A percentile compares a stretch with the other conserved stretches of the same genome.
Evolutionary conservation across 768 basidiomycete species (phyloP).

Genomic region (Lactarius hatsudake): DNA sequence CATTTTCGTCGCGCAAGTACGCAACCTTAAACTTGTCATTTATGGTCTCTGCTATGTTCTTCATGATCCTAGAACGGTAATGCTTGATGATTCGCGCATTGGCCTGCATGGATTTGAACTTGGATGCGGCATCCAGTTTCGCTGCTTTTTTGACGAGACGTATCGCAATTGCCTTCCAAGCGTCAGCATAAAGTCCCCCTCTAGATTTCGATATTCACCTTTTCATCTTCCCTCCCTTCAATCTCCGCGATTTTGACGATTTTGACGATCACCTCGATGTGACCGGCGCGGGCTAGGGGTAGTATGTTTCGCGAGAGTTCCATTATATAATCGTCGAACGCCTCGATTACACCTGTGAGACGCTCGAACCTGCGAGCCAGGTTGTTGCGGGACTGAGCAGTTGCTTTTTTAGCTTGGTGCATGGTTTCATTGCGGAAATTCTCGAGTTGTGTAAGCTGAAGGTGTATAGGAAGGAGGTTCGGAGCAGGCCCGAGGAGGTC

Average conservation of each 20-base stretch:
- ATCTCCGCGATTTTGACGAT: slow-evolving; percentile 91
- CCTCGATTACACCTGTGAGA: slow-evolving; percentile 71
- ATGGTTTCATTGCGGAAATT: slow-evolving; percentile 92
- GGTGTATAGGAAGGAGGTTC: slow-evolving; percentile 88
- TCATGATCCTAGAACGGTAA: slow-evolving; percentile 86
- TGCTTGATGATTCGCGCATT: slow-evolving; percentile 92
- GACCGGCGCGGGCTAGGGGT: slow-evolving; percentile 71
- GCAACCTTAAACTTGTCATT: slow-evolving; percentile 65
- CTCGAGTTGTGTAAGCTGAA: slow-evolving; percentile 88
- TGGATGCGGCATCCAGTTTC: slow-evolving; percentile 88
- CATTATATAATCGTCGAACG: slow-evolving; percentile 84
- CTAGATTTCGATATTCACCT: slow-evolving; percentile 46
- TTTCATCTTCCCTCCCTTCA: slow-evolving; percentile 92
- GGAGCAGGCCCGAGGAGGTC: slow-evolving; percentile 85
- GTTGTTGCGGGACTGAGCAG: slow-evolving; percentile 61
- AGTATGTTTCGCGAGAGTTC: slow-evolving; percentile 76
- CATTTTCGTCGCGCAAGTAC: slow-evolving; percentile 56
- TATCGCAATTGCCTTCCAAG: slow-evolving; percentile 80
- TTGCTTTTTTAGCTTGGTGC: slow-evolving; percentile 87
- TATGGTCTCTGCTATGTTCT: slow-evolving; percentile 76
- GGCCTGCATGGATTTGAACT: slow-evolving; percentile 91
- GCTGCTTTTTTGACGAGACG: slow-evolving; percentile 92
- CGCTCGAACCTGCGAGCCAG: slow-evolving; percentile 81
- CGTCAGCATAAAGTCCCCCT: not conserved
- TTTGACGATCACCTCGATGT: slow-evolving; percentile 86